phyloP scores from a whole-genome alignment of 2,329 filamentous ascomycete species.

The Balansia obtecta region DNA sequence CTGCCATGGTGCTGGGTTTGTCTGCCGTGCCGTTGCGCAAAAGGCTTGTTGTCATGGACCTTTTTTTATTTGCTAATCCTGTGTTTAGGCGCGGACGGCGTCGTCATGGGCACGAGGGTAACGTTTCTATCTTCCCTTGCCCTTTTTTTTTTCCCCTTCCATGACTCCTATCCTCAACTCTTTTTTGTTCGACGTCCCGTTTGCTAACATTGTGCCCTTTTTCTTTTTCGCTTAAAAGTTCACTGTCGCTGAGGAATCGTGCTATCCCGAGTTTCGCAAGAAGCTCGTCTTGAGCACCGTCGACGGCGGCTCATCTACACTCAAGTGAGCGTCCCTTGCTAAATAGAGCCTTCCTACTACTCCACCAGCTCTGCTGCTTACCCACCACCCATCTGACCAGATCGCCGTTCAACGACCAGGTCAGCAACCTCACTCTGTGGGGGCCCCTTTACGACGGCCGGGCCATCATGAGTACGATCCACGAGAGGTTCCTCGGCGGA shows the following conservation, averaged over 20 bases:
- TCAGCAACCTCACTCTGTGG: constrained; percentile 27
- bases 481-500: constrained; percentile 26
- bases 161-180: not conserved
- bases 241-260: constrained; percentile 29
- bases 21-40: too few species aligned
- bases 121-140: not conserved
- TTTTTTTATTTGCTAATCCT: not conserved
- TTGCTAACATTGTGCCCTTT: not conserved
- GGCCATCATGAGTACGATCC: constrained; percentile 27
- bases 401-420: constrained; percentile 29
- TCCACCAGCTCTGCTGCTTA: not conserved
- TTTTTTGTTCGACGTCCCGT: not conserved
- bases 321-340: constrained; percentile 24
- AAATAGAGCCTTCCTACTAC: not conserved
- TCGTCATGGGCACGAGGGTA: constrained; percentile 31
- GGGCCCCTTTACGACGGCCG: constrained; percentile 31
- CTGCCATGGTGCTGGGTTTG: constrained; percentile 40
- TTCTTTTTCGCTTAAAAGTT: constrained; percentile 17
- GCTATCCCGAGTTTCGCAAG: constrained; percentile 27
- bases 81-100: constrained; percentile 25
- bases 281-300: constrained; percentile 25
- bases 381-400: constrained; percentile 8
- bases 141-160: not conserved
- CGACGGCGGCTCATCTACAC: constrained; percentile 32
- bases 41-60: constrained; percentile 6